phyloP scores from a whole-genome alignment of 2,329 filamentous ascomycete species.

The Paracamarosporium sp. region DNA sequence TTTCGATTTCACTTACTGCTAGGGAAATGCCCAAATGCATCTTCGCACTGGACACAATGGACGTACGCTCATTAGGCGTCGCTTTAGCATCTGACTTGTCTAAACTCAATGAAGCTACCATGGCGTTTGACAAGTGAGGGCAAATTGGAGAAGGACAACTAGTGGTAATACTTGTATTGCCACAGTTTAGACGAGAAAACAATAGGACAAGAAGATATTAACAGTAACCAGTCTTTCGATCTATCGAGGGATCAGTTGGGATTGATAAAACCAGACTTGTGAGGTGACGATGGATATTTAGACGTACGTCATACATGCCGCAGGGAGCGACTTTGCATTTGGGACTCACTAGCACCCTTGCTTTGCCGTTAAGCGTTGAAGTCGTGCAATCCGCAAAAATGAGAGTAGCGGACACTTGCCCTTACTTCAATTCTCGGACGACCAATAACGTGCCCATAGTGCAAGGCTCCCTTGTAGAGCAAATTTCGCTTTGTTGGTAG shows the following conservation, averaged over 20 bases:
- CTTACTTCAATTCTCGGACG: background rate
- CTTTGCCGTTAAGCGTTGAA: too few relatives aligned
- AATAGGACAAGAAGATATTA: background rate
- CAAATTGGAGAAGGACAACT: background rate
- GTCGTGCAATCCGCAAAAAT: background rate
- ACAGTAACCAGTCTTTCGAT: too few relatives aligned
- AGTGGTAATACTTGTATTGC: background rate
- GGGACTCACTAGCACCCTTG: too few relatives aligned
- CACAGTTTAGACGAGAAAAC: background rate
- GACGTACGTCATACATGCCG: too few relatives aligned
- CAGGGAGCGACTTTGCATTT: too few relatives aligned
- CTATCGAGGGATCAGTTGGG: too few relatives aligned
- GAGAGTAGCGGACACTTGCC: background rate
- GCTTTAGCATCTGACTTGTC: background rate
- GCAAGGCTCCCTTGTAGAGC: too few relatives aligned
- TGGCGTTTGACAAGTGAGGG: background rate
- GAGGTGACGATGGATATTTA: too few relatives aligned
- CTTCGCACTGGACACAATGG: background rate
- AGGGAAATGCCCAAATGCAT: background rate
- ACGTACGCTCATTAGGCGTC: background rate
- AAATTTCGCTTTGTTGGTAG: too few relatives aligned
- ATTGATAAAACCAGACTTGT: too few relatives aligned
- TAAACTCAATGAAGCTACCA: background rate
- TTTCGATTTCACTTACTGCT: background rate
- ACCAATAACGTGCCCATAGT: too few relatives aligned